Evolutionary conservation across 495 filamentous ascomycete genomes (phyloP).

Genomic region (Penicillium odoratum): DNA sequence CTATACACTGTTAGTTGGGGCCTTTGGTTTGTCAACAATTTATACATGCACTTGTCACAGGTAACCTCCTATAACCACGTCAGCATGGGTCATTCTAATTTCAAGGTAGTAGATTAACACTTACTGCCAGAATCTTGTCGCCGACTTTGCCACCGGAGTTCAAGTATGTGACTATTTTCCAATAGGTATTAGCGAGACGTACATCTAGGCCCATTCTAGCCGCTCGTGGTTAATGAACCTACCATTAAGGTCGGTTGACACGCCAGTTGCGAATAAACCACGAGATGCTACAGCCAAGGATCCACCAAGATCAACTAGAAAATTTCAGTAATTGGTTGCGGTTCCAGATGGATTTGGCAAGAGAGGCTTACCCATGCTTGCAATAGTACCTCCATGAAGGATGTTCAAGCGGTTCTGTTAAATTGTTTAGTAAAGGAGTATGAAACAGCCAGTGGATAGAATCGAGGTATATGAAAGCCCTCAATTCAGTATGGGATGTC

Average conservation of each 20-base stretch:
- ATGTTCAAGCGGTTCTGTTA: slow-evolving; percentile 82
- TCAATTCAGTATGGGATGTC: not conserved
- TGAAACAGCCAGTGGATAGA: not conserved
- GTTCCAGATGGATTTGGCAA: not conserved
- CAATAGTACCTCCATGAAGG: slow-evolving; percentile 92
- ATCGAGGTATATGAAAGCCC: not conserved
- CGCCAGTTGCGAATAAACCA: slow-evolving; percentile 84
- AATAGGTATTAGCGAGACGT: not conserved
- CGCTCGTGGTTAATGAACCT: slow-evolving; percentile 16
- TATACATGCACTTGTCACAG: slow-evolving; percentile 79
- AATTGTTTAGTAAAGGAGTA: slow-evolving; percentile 6
- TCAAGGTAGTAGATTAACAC: slow-evolving; percentile 13
- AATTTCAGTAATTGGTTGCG: slow-evolving; percentile 1
- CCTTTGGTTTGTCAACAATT: not conserved
- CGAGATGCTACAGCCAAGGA: slow-evolving; percentile 90
- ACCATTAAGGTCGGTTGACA: slow-evolving; percentile 92
- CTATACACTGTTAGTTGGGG: slow-evolving; percentile 41
- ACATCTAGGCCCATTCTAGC: not conserved
- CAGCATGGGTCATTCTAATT: slow-evolving; percentile 17
- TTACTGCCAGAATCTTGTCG: slow-evolving; percentile 66
- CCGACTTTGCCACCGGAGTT: slow-evolving; percentile 80
- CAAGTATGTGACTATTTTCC: slow-evolving; percentile 77
- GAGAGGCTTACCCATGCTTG: slow-evolving; percentile 68
- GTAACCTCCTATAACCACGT: slow-evolving; percentile 53
- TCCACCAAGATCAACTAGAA: slow-evolving; percentile 79